A percentile compares a stretch with the other conserved stretches of the same genome.
phyloP scores from a whole-genome alignment of 371 early-diverging fungal species.

The Actinomucor elegans region DNA sequence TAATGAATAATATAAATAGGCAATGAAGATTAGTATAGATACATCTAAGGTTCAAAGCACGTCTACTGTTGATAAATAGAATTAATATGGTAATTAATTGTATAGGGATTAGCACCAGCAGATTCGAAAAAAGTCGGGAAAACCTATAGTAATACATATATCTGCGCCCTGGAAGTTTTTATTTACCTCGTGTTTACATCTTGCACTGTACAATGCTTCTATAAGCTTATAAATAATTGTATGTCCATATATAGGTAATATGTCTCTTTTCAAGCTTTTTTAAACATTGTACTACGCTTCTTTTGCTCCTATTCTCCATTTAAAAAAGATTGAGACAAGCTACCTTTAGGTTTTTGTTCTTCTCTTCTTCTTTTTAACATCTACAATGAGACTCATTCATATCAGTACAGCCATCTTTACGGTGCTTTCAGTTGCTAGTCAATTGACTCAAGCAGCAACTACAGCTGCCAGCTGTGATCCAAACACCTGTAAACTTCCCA shows the following conservation, averaged over 20 bases:
- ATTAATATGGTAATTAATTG: no score
- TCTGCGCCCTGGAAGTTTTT: no score
- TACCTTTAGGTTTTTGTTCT: slow-evolving; percentile 8
- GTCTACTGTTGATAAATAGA: no score
- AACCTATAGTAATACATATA: no score
- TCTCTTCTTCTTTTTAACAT: slow-evolving; percentile 2
- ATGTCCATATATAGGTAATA: neutral
- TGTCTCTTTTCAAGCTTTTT: neutral
- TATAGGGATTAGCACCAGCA: no score
- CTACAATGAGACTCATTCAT: slow-evolving; percentile 30
- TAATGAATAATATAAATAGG: no score
- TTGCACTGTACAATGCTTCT: neutral
- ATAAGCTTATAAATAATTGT: slow-evolving; percentile 1
- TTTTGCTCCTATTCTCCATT: no score
- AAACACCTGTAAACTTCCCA: slow-evolving; percentile 63
- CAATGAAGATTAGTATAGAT: no score
- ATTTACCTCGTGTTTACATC: neutral
- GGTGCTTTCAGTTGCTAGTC: slow-evolving; percentile 15
- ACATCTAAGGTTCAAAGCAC: no score
- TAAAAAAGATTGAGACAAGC: no score
- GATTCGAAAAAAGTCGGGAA: no score
- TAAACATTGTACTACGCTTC: no score
- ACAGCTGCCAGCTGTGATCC: slow-evolving; percentile 53
- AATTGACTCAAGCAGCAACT: slow-evolving; percentile 32
- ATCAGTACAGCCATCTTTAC: slow-evolving; percentile 33